phyloP scores from a whole-genome alignment of 192 early-diverging fungal genomes.

The Backusella psychrophila region DNA sequence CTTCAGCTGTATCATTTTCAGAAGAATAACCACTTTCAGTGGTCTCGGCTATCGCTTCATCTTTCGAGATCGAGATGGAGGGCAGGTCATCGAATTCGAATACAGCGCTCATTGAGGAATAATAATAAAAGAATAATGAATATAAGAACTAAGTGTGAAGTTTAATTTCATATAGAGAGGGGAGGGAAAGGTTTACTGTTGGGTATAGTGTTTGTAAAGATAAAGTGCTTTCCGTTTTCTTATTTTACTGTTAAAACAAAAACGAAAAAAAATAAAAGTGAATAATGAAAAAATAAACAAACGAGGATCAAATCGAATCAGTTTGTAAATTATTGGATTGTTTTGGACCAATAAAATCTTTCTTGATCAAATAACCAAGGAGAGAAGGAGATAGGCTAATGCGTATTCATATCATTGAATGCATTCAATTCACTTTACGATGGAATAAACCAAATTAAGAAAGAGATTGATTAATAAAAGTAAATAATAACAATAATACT shows the following conservation, averaged over 20 bases:
- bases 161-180: background rate
- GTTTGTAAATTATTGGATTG: background rate
- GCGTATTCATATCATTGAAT: background rate
- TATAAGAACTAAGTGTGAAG: background rate
- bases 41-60: background rate
- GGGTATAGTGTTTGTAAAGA: background rate
- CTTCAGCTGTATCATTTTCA: conserved; percentile 20
- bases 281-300: background rate
- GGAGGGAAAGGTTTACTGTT: background rate
- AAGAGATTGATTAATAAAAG: background rate
- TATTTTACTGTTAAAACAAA: background rate
- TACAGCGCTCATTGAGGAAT: conserved; percentile 35
- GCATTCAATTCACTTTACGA: background rate
- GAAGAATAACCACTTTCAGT: conserved; percentile 18
- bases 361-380: background rate
- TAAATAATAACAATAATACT: background rate
- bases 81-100: conserved; percentile 48
- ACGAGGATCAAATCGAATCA: background rate
- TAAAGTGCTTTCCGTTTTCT: background rate
- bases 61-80: conserved; percentile 31
- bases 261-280: conserved; percentile 1
- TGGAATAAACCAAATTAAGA: background rate
- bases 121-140: background rate
- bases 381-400: no score
- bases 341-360: background rate